Percentiles rank a stretch among this genome's conserved stretches.
Conservation (phyloP, 1,284 basidiomycete species). For the Sanghuangporus weigelae region DNA sequence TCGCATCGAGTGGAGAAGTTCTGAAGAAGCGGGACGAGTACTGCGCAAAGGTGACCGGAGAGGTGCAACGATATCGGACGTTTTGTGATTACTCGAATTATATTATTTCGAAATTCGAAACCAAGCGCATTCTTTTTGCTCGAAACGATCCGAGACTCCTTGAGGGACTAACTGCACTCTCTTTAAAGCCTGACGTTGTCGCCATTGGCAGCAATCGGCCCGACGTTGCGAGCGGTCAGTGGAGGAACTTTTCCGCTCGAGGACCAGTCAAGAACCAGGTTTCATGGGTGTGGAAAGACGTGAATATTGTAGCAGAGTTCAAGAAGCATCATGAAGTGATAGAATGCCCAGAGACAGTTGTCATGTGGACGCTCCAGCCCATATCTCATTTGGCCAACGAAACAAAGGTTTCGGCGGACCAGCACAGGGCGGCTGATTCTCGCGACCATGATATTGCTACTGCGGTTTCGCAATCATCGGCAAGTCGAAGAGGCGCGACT, state of each 20-base stretch:
- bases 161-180: neutral
- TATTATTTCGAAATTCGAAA: neutral
- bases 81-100: neutral
- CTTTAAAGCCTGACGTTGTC: neutral
- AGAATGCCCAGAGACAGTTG: neutral
- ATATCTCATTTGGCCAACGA: too few species aligned
- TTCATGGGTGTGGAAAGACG: neutral
- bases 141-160: neutral
- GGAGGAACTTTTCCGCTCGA: neutral
- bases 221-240: neutral
- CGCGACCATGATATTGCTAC: too few species aligned
- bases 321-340: neutral
- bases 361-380: too few species aligned
- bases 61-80: neutral
- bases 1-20: neutral
- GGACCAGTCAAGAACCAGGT: too few species aligned
- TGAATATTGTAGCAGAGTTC: neutral
- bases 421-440: too few species aligned
- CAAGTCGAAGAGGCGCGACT: too few species aligned
- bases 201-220: neutral
- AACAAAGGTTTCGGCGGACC: too few species aligned
- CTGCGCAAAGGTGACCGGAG: neutral
- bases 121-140: neutral
- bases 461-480: too few species aligned
- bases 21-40: neutral